Evolutionary conservation across 2,329 filamentous ascomycete species (phyloP), one percentile per base, ranked within the genome.

Genomic region (Periglandula ipomoeae): DNA sequence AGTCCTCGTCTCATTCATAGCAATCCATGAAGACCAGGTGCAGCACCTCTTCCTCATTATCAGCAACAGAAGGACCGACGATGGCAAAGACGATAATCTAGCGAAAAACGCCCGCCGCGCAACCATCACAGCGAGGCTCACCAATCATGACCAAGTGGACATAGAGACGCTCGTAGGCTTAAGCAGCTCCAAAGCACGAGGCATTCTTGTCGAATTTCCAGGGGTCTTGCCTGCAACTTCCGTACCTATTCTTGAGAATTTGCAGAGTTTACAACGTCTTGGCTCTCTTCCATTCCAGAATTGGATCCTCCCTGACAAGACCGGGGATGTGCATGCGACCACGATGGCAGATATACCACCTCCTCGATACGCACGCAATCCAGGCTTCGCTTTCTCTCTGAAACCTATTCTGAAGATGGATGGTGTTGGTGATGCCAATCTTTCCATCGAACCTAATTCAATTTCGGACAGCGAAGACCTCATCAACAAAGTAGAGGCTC

Each of bases 151-250:
- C 11, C 11, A 15, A 17, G 44, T 56, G 4, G 49, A 52, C 0
- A 30, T 19, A 1, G 38, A 52, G 58, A 62, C 22, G 38, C 65
- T 2, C 8, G 44, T 0, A 50, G 58, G n/a, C 55, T 58, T 48
- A 2, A 35, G 40, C 13, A 69, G 65, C 64, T 66, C 56, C 52
- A 56, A 53, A 13, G 46, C 50, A 8, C 50, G 54, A 27, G 57
- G 51, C 0, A 11, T 39, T 0, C 65, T 85, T 1, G 69, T 84
- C 1, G 81, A 85, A 53, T 84, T 85, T 49, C 81, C 80, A 0
- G 76, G 75, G 0, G 65, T 84, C 4, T 60, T 85, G 2, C 64
- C 82, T 2, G 71, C 74, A 0, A 71, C 80, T 0, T 84, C 85
- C 54, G 63, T 71, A 23, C 75, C 77, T 23, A 81, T 75, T 0